phyloP scores from a whole-genome alignment of 352 stramenopile species.

The Phytopythium cucurbitacearum region DNA sequence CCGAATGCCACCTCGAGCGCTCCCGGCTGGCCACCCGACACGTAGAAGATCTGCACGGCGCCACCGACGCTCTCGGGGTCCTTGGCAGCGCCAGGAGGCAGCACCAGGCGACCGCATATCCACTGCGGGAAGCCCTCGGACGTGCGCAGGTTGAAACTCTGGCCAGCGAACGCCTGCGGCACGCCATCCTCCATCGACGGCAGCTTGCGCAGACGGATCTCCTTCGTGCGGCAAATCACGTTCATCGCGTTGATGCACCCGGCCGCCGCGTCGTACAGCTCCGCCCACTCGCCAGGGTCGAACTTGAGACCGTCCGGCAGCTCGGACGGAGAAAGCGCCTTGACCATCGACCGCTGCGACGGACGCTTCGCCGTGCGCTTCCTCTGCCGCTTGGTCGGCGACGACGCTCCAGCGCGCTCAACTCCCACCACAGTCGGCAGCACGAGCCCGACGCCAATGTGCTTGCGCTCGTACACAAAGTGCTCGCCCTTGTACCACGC shows the following conservation, averaged over 20 bases:
- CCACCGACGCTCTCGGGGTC: conserved; percentile 92
- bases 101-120: conserved; percentile 89
- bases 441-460: conserved; percentile 75
- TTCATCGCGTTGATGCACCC: conserved; percentile 72
- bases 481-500: conserved; percentile 88
- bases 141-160: conserved; percentile 87
- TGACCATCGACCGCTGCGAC: conserved; percentile 23
- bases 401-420: conserved; percentile 56
- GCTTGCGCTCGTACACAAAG: conserved; percentile 80
- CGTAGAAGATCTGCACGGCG: conserved; percentile 94
- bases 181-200: conserved; percentile 47
- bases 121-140: conserved; percentile 69
- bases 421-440: conserved; percentile 75
- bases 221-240: conserved; percentile 66
- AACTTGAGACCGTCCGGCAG: conserved; percentile 54
- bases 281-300: conserved; percentile 66
- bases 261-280: conserved; percentile 56
- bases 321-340: conserved; percentile 33
- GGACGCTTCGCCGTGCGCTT: conserved; percentile 27
- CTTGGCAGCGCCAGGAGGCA: conserved; percentile 93
- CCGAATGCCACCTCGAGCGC: conserved; percentile 71
- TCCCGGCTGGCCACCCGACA: conserved; percentile 85
- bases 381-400: conserved; percentile 41
- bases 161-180: conserved; percentile 55
- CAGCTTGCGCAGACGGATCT: conserved; percentile 74